Conservation (phyloP, 208 protist genomes). For the Novymonas esmeraldas region DNA sequence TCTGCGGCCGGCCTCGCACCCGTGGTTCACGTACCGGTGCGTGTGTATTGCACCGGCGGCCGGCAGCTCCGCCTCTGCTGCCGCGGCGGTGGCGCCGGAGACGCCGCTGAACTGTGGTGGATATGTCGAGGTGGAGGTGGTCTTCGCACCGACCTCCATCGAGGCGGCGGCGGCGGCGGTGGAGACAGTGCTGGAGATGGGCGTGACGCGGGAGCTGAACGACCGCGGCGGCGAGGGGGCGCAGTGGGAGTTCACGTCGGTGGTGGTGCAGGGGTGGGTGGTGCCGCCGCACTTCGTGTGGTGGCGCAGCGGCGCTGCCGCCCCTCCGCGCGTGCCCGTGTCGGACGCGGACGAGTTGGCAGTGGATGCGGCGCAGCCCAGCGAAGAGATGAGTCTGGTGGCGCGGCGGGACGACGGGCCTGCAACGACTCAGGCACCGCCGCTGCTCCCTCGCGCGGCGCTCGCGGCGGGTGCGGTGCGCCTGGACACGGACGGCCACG, state of each 20-base stretch:
- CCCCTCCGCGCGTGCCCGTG: too few species aligned
- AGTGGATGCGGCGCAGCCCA: background rate
- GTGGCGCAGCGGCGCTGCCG: conserved; percentile 18
- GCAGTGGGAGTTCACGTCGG: conserved; percentile 76
- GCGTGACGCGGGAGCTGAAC: conserved; percentile 78
- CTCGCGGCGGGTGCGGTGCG: conserved; percentile 11
- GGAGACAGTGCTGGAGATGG: conserved; percentile 56
- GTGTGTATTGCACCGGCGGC: conserved; percentile 43
- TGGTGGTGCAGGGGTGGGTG: conserved; percentile 66
- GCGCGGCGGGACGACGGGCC: background rate
- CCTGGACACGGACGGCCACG: background rate
- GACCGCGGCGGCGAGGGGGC: conserved; percentile 61
- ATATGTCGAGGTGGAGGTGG: conserved; percentile 81
- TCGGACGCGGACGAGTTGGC: conserved; percentile 3
- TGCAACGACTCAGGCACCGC: background rate
- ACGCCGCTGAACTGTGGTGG: conserved; percentile 69
- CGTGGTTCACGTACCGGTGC: conserved; percentile 74
- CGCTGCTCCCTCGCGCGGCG: conserved; percentile 6
- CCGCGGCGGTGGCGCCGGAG: conserved; percentile 16
- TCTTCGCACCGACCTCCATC: conserved; percentile 52
- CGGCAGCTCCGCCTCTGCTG: conserved; percentile 12
- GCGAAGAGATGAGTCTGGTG: too few species aligned
- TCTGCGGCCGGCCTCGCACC: conserved; percentile 62
- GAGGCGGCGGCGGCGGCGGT: conserved; percentile 53
- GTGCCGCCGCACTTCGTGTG: conserved; percentile 60